Base-by-base conservation (phyloP, 1,139 yeast species). In the Blastobotrys raffinosifermentans region DNA sequence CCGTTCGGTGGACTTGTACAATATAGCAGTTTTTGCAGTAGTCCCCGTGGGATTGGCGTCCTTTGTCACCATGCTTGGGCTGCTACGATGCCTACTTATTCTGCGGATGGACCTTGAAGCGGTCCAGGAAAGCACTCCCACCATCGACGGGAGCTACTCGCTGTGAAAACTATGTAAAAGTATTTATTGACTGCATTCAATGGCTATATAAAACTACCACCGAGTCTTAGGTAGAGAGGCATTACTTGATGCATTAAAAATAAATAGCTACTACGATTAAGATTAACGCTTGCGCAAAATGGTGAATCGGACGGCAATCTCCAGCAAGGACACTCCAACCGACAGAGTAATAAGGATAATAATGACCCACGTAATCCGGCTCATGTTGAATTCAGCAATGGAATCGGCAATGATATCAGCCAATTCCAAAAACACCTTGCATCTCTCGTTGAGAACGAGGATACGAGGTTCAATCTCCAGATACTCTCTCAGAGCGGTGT, bases 11-110 rank as follows among this genome's bases (percentile, higher is more conserved):
- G 83, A 87, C 46, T 75, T 91, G 42, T 83, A 87, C 60, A 86
- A 84, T 50, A 83, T 91, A 34, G 89, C 84, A 1, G 96, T 91
- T 1, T 91, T 85, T 66, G 96, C 97, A 1, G 97, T 91, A 37
- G 96, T 91, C 4, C 98, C 98, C 0, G 89, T 91, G 17, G 98
- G 98, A 0, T 54, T 91, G 44, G 96, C 98, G 2, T 85, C 96
- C 51, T 91, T 91, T 53, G 63, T 89, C 19, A 87, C 97, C 4
- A 86, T 89, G 95, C 67, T 87, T 19, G 93, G 89, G 0, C 63
- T 89, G 34, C 63, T 87, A 20, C 66, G 96, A 45, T 75, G 86
- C 37, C 60, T 87, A 35, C 67, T 87, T 50, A 83, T 87, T 26
- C 68, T 86, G 34, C 70, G 94, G 41, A 64, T 84, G 40, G 94